Base-by-base conservation (phyloP, 306 rosid genomes). In the Ormosia semicastrata region DNA sequence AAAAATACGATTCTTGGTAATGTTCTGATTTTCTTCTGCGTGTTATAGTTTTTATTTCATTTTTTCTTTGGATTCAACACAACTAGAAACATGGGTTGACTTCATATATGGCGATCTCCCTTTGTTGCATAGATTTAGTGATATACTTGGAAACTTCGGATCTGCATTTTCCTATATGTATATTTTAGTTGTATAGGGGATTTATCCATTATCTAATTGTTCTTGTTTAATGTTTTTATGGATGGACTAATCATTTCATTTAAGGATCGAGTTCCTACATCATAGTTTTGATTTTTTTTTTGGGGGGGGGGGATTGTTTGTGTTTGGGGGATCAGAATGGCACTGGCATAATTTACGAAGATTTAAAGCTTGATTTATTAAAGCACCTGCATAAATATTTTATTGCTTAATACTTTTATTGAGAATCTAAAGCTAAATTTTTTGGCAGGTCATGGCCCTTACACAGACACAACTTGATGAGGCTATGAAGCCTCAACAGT, bases 401-500 rank as follows among this genome's bases (percentile, higher is more conserved):
- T 39, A 13, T 71, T 46, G 17, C 78, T 49, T 74, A 17, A 41
- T 59, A 10, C n/a, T 37, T 74, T 34, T 80, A 64, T 50, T 24
- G 37, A 50, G 73, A 74, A 53, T 71, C 63, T 73, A 7, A 73
- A 83, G 68, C 79, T 24, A 49, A 71, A 64, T 76, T 67, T 24
- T 78, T 60, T 87, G 67, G 70, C 85, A 95, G 99, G 94, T 95
- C 78, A 93, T 95, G 92, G 78, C 93, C 52, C 88, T 95, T 80
- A 93, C 97, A 29, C 99, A 90, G 83, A 95, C 90, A 41, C 98
- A 95, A 85, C 97, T 93, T 80, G 98, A 95, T 64, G 98, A 95
- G 81, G 97, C 97, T 64, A 95, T 95, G 98, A 95, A 86, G 71
- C 95, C 95, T 77, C 92, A 87, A 57, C 93, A 90, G 85, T 93